Percentiles rank a stretch among this genome's conserved stretches.
phyloP scores from a whole-genome alignment of 2,329 filamentous ascomycete genomes.

The Sporothrix humicola region DNA sequence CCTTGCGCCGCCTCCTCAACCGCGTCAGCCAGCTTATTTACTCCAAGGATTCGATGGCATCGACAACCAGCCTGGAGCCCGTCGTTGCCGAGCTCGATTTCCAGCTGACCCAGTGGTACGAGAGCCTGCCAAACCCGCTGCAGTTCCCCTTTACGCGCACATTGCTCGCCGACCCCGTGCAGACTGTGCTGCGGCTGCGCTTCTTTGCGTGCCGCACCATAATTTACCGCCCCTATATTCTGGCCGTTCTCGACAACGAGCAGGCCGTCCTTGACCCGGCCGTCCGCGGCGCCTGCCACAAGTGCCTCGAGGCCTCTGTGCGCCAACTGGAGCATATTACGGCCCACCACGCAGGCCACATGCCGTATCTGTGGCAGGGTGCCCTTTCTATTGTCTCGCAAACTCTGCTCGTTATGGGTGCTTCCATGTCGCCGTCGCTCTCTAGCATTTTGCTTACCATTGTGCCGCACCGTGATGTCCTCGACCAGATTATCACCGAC shows the following conservation, averaged over 20 bases:
- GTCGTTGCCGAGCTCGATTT: slow-evolving; percentile 81
- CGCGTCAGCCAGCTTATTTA: slow-evolving; percentile 81
- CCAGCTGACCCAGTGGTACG: slow-evolving; percentile 84
- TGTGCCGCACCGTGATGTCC: slow-evolving; percentile 62
- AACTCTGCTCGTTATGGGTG: slow-evolving; percentile 81
- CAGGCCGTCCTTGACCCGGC: slow-evolving; percentile 71
- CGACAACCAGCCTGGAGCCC: slow-evolving; percentile 75
- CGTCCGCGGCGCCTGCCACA: slow-evolving; percentile 78
- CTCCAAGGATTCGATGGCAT: slow-evolving; percentile 72
- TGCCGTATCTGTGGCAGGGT: slow-evolving; percentile 86
- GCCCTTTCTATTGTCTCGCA: slow-evolving; percentile 83
- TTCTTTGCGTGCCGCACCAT: slow-evolving; percentile 88
- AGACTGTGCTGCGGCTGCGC: slow-evolving; percentile 77
- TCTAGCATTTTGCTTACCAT: slow-evolving; percentile 66
- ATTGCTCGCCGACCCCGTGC: slow-evolving; percentile 70
- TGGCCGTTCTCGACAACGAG: slow-evolving; percentile 80
- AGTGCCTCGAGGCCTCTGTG: slow-evolving; percentile 80
- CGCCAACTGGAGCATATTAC: slow-evolving; percentile 79
- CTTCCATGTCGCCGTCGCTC: slow-evolving; percentile 77
- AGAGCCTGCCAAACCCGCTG: slow-evolving; percentile 73
- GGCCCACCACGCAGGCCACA: slow-evolving; percentile 80
- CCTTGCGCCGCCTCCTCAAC: slow-evolving; percentile 75
- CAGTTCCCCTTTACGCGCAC: slow-evolving; percentile 76
- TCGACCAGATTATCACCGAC: slow-evolving; percentile 78
- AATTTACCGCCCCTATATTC: slow-evolving; percentile 82